A percentile compares a stretch with the other conserved stretches of the same genome.
These are phyloP conservation scores for Tuber melanosporum DNA, from an alignment of 495 filamentous ascomycete genomes.

Conservation along the genomic window DNA sequence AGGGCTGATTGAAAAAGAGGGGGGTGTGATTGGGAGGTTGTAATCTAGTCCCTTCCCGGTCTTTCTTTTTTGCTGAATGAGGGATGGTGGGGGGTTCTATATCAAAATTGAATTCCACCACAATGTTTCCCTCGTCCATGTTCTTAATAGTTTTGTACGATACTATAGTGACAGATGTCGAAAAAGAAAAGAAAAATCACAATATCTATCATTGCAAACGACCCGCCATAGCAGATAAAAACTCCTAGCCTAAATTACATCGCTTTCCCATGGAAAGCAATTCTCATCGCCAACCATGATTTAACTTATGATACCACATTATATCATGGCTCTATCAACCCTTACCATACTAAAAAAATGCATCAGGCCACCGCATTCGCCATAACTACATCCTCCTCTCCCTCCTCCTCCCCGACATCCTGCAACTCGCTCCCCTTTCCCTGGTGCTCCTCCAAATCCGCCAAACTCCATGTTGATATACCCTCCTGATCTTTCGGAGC, in stretches of 20 bases:
- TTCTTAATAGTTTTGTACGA: neutral
- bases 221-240: neutral
- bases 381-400: neutral
- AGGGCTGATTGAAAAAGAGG: neutral
- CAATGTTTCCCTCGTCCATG: neutral
- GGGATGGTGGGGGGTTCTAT: neutral
- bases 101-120: neutral
- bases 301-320: neutral
- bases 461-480: constrained; percentile 80
- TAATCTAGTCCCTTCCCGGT: neutral
- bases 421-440: constrained; percentile 54
- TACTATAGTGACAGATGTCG: neutral
- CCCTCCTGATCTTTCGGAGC: constrained; percentile 76
- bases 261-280: neutral
- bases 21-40: neutral
- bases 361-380: neutral
- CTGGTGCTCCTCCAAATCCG: constrained; percentile 70
- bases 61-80: neutral
- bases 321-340: neutral
- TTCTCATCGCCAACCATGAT: neutral
- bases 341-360: neutral
- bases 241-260: neutral
- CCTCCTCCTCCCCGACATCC: constrained; percentile 42
- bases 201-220: neutral
- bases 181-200: neutral